Base-by-base conservation (phyloP, 2,329 filamentous ascomycete species). In the Fusarium hainanense region DNA sequence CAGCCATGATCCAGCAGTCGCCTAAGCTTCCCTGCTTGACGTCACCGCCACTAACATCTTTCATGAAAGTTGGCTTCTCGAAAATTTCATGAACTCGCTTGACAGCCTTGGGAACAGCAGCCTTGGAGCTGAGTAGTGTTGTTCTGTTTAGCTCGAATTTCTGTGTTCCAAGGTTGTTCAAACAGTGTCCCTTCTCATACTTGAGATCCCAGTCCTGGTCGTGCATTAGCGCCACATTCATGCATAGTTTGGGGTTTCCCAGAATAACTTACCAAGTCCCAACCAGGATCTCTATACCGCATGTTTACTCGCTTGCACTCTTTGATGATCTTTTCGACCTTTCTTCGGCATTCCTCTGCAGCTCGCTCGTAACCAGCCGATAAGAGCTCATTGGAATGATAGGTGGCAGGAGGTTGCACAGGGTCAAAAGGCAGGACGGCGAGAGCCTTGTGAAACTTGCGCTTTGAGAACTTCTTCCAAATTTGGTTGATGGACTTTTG, bases 1-100 rank as follows among this genome's bases (percentile, higher is more conserved):
- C 91, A 9, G 93, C 91, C 80, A 96, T 90, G 54, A 94, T 87
- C 92, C 92, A 95, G 81, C 93, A 96, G 75, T 95, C 89, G n/a
- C 92, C 93, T 40, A 92, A 86, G 42, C 85, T 86, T 4, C 93
- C 93, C 75, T 96, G 93, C 74, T 92, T 92, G 62, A 94, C 88
- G 77, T 96, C 92, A 59, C 89, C 88, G 14, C 90, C 89, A 70
- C 89, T 88, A 61, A 93, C 83, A 52, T 88, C 89, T 52, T 82
- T 79, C 80, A 88, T 81, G 76, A 95, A 95, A 4, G 86, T 89
- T 1, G 92, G 91, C 21, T 89, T 88, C 69, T 93, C 90, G 72
- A 91, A 94, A 41, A 93, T 92, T 76, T 93, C 91, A 81, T 93
- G 83, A 1, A 87, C 87, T 55, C 92, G 86, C 80, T 93, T 94